Percentiles rank a stretch among this genome's conserved stretches.
Conservation (phyloP, 2,329 filamentous ascomycete species). For the Colletotrichum lupini region DNA sequence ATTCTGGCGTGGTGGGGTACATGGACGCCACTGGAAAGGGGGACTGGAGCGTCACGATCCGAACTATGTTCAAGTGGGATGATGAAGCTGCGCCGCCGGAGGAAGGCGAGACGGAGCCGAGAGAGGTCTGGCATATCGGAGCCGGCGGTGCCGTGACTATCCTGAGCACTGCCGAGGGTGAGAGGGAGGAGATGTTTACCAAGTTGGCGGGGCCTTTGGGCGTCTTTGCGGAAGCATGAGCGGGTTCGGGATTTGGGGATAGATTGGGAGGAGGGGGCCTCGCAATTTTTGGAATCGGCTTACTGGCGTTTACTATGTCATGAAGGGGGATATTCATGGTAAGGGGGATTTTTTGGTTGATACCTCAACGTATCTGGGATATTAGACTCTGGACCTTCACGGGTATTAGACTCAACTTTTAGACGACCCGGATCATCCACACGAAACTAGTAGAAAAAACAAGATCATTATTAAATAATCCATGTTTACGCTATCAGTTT, state of each 20-base stretch:
- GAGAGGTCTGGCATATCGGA: conserved; percentile 82
- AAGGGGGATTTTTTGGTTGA: conserved; percentile 21
- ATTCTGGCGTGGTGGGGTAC: conserved; percentile 91
- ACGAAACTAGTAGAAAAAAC: not conserved
- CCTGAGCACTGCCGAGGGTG: conserved; percentile 81
- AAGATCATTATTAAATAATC: not conserved
- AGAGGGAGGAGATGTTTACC: conserved; percentile 91
- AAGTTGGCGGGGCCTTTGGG: conserved; percentile 72
- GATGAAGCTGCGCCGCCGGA: conserved; percentile 58
- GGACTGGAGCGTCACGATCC: conserved; percentile 92
- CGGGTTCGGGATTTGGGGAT: not conserved
- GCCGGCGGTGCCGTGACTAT: conserved; percentile 92
- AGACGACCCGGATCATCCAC: conserved; percentile 31
- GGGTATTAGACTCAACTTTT: conserved; percentile 40
- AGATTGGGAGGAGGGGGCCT: too few species aligned
- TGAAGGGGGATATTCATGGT: not conserved
- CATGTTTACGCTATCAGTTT: not conserved
- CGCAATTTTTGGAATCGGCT: not conserved
- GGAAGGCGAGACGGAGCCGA: conserved; percentile 43
- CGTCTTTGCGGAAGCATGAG: conserved; percentile 53
- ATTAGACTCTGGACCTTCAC: conserved; percentile 36
- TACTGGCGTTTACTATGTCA: conserved; percentile 10
- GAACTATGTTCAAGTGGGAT: conserved; percentile 81
- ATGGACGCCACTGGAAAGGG: conserved; percentile 86
- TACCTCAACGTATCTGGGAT: conserved; percentile 42